Conservation (phyloP, 73 alveolate species). For the Paraurostyla sp. region DNA sequence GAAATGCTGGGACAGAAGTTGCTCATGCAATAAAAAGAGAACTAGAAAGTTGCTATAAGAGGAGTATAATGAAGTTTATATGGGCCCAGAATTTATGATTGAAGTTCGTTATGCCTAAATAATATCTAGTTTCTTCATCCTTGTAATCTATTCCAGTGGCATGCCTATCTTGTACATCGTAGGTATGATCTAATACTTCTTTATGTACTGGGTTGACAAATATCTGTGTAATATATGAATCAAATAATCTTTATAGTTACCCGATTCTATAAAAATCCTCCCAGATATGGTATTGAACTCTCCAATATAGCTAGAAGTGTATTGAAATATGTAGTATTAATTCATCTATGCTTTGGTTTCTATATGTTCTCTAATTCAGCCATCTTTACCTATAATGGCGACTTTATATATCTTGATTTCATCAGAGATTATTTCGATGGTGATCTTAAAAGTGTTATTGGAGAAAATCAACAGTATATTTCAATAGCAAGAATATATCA, state of each 20-base stretch:
- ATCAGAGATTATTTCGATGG: not conserved
- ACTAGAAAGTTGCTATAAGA: conserved; percentile 57
- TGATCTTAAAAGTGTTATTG: not conserved
- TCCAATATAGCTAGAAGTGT: not conserved
- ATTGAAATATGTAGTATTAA: conserved; percentile 7
- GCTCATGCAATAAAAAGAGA: conserved; percentile 26
- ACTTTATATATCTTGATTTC: not conserved
- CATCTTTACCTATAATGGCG: not conserved
- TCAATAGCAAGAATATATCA: conserved; percentile 14
- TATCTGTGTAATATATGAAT: conserved; percentile 25
- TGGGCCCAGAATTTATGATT: conserved; percentile 77
- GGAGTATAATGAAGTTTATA: conserved; percentile 66
- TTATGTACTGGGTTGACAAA: conserved; percentile 76
- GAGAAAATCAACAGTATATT: not conserved
- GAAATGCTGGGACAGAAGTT: conserved; percentile 67
- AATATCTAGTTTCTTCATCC: conserved; percentile 51
- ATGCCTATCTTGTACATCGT: conserved; percentile 76
- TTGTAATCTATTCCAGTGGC: conserved; percentile 72
- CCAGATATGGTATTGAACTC: conserved; percentile 57
- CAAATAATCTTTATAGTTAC: conserved; percentile 2
- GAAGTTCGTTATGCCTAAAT: conserved; percentile 74
- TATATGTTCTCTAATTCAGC: conserved; percentile 62
- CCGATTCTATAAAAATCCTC: conserved; percentile 62
- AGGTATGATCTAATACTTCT: conserved; percentile 8
- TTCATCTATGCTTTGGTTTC: conserved; percentile 62